These are phyloP conservation scores for Saitoella complicata DNA, from an alignment of 805 yeast genomes.

Conservation along the genomic window DNA sequence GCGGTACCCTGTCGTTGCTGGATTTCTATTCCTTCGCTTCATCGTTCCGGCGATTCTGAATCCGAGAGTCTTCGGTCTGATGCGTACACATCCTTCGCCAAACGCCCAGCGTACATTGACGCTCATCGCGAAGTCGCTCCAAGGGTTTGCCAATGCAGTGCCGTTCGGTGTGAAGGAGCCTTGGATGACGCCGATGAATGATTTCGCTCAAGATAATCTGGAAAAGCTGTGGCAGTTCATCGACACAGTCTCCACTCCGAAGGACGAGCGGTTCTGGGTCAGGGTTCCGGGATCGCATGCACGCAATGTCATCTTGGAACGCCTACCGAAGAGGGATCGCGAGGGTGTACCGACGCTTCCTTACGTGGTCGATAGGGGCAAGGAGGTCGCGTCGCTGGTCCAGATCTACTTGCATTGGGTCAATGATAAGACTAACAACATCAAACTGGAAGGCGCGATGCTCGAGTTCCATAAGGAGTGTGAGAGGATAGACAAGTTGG, in stretches of 20 bases:
- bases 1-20: slow-evolving; percentile 52
- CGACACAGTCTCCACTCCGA: slow-evolving; percentile 39
- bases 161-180: slow-evolving; percentile 73
- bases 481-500: too few relatives aligned
- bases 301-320: slow-evolving; percentile 7
- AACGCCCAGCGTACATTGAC: slow-evolving; percentile 63
- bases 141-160: slow-evolving; percentile 65
- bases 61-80: slow-evolving; percentile 68
- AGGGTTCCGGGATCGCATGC: slow-evolving; percentile 6
- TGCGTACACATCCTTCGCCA: slow-evolving; percentile 55
- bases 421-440: background rate
- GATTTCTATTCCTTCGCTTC: slow-evolving; percentile 69
- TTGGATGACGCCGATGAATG: slow-evolving; percentile 54
- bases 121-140: slow-evolving; percentile 58
- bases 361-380: slow-evolving; percentile 22
- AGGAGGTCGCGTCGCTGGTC: slow-evolving; percentile 4
- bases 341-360: slow-evolving; percentile 17
- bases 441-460: slow-evolving; percentile 6
- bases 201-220: slow-evolving; percentile 42
- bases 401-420: slow-evolving; percentile 4
- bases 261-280: slow-evolving; percentile 6
- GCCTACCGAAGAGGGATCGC: slow-evolving; percentile 8
- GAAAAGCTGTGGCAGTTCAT: slow-evolving; percentile 50
- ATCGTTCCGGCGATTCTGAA: slow-evolving; percentile 84
- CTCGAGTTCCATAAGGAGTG: slow-evolving; percentile 10